A percentile compares a stretch with the other conserved stretches of the same genome.
phyloP scores from a whole-genome alignment of 495 filamentous ascomycete species.

The Beverwykella pulmonaria region DNA sequence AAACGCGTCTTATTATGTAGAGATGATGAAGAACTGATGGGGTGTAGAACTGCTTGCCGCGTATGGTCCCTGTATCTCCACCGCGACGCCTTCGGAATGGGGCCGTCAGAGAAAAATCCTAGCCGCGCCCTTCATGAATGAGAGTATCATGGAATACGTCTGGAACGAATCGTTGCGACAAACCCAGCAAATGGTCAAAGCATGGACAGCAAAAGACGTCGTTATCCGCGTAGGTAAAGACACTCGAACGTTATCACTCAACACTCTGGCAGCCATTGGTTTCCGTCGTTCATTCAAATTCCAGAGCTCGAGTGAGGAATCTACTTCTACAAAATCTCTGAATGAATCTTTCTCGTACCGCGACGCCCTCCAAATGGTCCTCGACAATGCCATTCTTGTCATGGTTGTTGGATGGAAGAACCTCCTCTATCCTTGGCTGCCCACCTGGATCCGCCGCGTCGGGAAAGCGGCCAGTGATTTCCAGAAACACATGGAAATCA shows the following conservation, averaged over 20 bases:
- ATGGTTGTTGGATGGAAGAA: conserved; percentile 4
- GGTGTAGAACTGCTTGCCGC: conserved; percentile 13
- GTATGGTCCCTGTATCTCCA: conserved; percentile 38
- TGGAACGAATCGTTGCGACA: conserved; percentile 51
- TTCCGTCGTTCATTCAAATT: conserved; percentile 48
- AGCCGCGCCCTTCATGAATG: conserved; percentile 52
- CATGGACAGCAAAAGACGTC: conserved; percentile 38
- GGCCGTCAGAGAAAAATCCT: conserved; percentile 49
- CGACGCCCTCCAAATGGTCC: conserved; percentile 18
- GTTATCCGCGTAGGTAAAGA: conserved; percentile 39
- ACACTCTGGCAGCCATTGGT: conserved; percentile 46
- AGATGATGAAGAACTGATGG: neutral
- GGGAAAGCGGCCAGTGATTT: conserved; percentile 25
- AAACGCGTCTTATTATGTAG: neutral
- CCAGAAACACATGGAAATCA: conserved; percentile 18
- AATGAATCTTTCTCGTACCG: conserved; percentile 32
- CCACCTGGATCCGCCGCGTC: neutral
- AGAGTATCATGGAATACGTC: conserved; percentile 48
- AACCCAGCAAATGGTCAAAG: conserved; percentile 47
- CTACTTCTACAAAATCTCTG: neutral
- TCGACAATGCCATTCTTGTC: conserved; percentile 28
- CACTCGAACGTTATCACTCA: conserved; percentile 44
- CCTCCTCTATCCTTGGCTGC: conserved; percentile 18
- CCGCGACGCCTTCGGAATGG: conserved; percentile 42
- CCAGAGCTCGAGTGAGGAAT: no score